Evolutionary conservation across 257 asterid genomes (phyloP).

Genomic region (Catharanthus roseus): DNA sequence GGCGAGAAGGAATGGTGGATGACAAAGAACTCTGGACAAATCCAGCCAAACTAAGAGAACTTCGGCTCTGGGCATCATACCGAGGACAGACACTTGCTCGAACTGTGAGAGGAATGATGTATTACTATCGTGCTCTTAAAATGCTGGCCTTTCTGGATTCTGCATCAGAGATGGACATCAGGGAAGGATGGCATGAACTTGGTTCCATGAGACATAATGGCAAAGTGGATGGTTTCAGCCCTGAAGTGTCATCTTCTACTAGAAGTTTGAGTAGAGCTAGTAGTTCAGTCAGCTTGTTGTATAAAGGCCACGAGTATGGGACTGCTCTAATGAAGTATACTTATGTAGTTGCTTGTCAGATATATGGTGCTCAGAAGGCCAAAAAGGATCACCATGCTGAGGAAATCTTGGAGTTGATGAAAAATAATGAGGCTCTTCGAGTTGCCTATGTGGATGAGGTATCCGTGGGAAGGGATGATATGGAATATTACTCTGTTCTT

Average conservation of each 20-base stretch:
- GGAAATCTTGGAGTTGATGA: slow-evolving; percentile 84
- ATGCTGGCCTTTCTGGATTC: slow-evolving; percentile 97
- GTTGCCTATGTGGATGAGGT: slow-evolving; percentile 99
- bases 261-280: slow-evolving; percentile 74
- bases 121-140: slow-evolving; percentile 95
- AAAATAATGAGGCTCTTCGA: slow-evolving; percentile 91
- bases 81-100: slow-evolving; percentile 97
- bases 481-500: slow-evolving; percentile 79
- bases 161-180: slow-evolving; percentile 96
- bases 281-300: slow-evolving; percentile 64
- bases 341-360: slow-evolving; percentile 96
- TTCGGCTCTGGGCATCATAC: slow-evolving; percentile 93
- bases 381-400: slow-evolving; percentile 96
- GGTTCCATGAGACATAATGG: slow-evolving; percentile 57
- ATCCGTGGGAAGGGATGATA: slow-evolving; percentile 75
- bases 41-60: slow-evolving; percentile 61
- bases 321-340: slow-evolving; percentile 94
- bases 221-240: slow-evolving; percentile 37
- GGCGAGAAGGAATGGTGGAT: slow-evolving; percentile 71
- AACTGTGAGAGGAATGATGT: slow-evolving; percentile 99
- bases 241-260: slow-evolving; percentile 51
- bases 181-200: slow-evolving; percentile 76
- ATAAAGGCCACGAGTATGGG: slow-evolving; percentile 95
- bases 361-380: slow-evolving; percentile 93
- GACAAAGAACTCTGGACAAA: slow-evolving; percentile 72